Conservation (phyloP, 768 basidiomycete species). For the Tylopilus sp. region DNA sequence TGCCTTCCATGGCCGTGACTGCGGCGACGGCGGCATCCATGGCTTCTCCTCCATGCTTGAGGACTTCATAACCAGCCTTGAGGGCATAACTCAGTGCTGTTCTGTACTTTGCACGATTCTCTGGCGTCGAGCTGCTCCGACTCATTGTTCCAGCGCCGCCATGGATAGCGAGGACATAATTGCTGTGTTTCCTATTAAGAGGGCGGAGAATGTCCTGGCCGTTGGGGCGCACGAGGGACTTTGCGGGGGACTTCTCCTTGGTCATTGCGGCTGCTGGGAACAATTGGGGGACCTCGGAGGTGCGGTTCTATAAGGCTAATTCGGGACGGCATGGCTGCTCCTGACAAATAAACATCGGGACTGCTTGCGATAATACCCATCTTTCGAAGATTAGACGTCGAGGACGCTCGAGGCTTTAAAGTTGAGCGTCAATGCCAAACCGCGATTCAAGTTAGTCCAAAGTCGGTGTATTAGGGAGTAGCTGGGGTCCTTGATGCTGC, state of each 20-base stretch:
- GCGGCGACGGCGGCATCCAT: conserved; percentile 81
- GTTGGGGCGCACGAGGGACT: not conserved
- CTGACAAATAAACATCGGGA: not conserved
- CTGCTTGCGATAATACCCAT: no score
- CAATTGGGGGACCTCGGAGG: not conserved
- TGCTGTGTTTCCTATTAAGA: conserved; percentile 2
- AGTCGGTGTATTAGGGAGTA: no score
- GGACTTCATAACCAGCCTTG: conserved; percentile 57
- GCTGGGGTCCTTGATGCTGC: no score
- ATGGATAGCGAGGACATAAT: conserved; percentile 61
- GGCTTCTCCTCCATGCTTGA: conserved; percentile 69
- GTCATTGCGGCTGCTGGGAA: conserved; percentile 8
- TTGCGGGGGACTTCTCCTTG: not conserved
- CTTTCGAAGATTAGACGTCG: no score
- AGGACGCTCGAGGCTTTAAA: no score
- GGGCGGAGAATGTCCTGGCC: conserved; percentile 1
- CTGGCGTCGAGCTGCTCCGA: conserved; percentile 53
- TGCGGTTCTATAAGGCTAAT: not conserved
- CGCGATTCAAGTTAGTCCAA: no score
- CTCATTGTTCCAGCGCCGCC: conserved; percentile 78
- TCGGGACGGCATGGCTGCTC: not conserved
- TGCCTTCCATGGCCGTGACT: conserved; percentile 71
- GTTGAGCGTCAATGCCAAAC: no score
- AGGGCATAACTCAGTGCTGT: conserved; percentile 53
- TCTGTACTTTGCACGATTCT: conserved; percentile 57